Conservation (phyloP, 768 basidiomycete species). For the Lactarius psammicola region DNA sequence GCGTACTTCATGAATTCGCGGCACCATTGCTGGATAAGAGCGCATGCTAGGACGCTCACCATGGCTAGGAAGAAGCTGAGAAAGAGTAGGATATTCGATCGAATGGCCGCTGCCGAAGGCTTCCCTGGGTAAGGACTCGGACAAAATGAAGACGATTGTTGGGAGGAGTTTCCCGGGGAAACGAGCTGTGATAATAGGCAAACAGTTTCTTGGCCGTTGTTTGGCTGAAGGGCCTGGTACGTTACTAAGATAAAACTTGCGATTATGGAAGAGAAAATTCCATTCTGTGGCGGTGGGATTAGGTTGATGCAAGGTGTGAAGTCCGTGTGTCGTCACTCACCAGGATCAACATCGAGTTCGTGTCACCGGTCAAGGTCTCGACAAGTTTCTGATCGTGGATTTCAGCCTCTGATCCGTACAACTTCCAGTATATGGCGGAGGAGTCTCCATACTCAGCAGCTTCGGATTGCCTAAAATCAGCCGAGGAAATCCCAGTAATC, state of each 20-base stretch:
- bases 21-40: conserved; percentile 26
- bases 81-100: conserved; percentile 16
- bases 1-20: conserved; percentile 3
- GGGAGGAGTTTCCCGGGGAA: neutral
- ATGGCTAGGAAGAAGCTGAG: conserved; percentile 19
- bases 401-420: conserved; percentile 22
- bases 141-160: neutral
- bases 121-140: neutral
- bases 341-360: conserved; percentile 23
- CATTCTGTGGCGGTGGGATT: neutral
- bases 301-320: neutral
- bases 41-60: conserved; percentile 15
- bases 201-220: neutral
- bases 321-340: neutral
- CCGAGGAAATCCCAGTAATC: neutral
- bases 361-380: conserved; percentile 22
- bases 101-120: neutral
- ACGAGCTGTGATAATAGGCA: conserved; percentile 10
- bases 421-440: conserved; percentile 23
- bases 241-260: conserved; percentile 27
- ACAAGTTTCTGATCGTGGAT: conserved; percentile 18
- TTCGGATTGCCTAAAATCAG: neutral
- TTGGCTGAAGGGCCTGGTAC: conserved; percentile 20
- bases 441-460: neutral
- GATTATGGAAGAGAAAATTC: conserved; percentile 27